Evolutionary conservation across 1,284 basidiomycete species (phyloP), one percentile per base, ranked within the genome.

Genomic region (Uromyces viciae-fabae): DNA sequence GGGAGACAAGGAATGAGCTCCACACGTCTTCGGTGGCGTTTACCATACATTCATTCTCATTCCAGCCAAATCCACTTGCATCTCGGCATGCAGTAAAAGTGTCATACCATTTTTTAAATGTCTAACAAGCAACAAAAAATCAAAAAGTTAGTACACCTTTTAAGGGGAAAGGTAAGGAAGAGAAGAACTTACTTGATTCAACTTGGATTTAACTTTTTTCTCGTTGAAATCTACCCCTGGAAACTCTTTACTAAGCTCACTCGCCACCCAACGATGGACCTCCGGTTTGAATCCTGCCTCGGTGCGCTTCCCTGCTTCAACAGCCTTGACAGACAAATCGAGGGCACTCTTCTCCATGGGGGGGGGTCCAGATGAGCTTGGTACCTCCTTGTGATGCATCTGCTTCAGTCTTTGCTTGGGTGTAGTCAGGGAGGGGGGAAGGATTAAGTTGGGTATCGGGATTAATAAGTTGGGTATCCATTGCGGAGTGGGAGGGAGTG

Each of bases 41-140:
- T 36, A 66, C 64, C 64, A 42, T 43, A 7, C 38, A 66, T 25
- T 43, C 22, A n/a, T 5, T 42, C 38, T 66, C 64, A 25, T 66
- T 43, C 64, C 64, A 66, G 11, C 64, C 64, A 66, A 66, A 66
- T 2, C 64, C 64, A 42, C 38, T 42, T 11, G 64, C 64, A 5
- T n/a, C 38, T 43, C 43, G 40, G 19, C 58, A 60, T 28, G 58
- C 58, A 31, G 19, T 19, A 60, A 60, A 60, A 4, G 58, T 33
- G 36, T 60, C 9, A 19, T 60, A 60, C 46, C 46, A 49, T 31
- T 56, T 56, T 56, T 56, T 56, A 28, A 56, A 56, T 11, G 46
- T 49, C 46, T 49, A 49, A 11, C 46, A 11, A 49, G 46, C 11
- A 11, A 49, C 11, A 49, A 49, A 49, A 49, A 22, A 11, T 49